Evolutionary conservation across 345 rosid genomes (phyloP), one percentile per base, ranked within the genome.

Genomic region (Rhodamnia argentea): DNA sequence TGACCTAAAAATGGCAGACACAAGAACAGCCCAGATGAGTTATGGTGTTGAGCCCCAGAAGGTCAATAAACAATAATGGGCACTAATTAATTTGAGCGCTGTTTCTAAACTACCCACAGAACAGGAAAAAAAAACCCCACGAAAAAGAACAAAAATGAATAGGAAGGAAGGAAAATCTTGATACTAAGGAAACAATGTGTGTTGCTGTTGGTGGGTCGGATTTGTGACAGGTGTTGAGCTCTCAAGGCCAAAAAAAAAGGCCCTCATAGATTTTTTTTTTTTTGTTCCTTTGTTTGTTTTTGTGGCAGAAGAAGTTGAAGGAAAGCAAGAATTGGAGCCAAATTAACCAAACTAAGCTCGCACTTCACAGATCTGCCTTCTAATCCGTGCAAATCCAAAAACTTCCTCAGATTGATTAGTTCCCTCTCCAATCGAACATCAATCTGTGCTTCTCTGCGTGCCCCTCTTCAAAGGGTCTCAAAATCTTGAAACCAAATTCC

Each of bases 191-290:
- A 62, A 83, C 54, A 74, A 83, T 83, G 64, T 24, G 8, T 85
- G 32, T 42, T 54, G 52, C 20, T 74, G 85, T 58, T 51, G 83
- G 29, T 24, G 84, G 52, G 54, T 76, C 52, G 53, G 55, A 58
- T 54, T 86, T 70, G 85, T 86, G 87, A 90, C 95, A 93, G 92
- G 93, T 93, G 96, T 94, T 94, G 90, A 89, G 86, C 90, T 90
- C 87, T 88, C 85, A 62, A 20, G 52, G 83, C 86, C 15, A 83
- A 86, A 51, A 83, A 86, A 51, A 29, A 47, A 47, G 23, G 55
- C 44, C 60, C 83, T 50, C 12, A 50, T 50, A 10, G 10, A 37
- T 37, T 37, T 37, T 37, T 37, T 37, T 37, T 37, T 37, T 37
- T 37, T 37, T 37, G 40, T 37, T 42, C 52, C 52, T 10, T 50